phyloP scores from a whole-genome alignment of 1,284 basidiomycete genomes.

The Apiotrichum brassicae region DNA sequence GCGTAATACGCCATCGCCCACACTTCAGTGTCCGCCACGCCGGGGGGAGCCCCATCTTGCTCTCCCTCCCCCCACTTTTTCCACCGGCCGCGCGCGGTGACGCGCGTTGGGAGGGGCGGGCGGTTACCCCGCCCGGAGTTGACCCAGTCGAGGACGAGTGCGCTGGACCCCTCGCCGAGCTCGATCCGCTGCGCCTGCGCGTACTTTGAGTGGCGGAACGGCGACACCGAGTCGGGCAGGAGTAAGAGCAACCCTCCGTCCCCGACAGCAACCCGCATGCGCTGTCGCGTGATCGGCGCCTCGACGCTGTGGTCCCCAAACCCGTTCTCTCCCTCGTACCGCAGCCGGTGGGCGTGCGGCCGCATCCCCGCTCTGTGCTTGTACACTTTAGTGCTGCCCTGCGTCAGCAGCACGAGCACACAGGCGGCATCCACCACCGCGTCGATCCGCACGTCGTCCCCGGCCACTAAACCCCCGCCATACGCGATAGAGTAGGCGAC shows the following conservation, averaged over 20 bases:
- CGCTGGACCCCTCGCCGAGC: conserved; percentile 50
- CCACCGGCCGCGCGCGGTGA: not conserved
- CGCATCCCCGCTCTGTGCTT: conserved; percentile 58
- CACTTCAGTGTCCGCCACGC: conserved; percentile 58
- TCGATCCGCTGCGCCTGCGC: conserved; percentile 69
- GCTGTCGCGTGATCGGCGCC: conserved; percentile 31
- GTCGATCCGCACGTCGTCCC: conserved; percentile 65
- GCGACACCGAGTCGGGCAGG: conserved; percentile 88
- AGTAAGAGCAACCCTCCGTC: conserved; percentile 60
- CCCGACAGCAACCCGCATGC: conserved; percentile 55
- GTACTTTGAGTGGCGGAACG: conserved; percentile 76
- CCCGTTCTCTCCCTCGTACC: not conserved
- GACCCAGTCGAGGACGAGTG: conserved; percentile 79
- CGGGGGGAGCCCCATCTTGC: not conserved
- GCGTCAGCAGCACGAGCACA: conserved; percentile 35
- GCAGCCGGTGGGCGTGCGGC: conserved; percentile 22
- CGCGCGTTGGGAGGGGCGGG: not conserved
- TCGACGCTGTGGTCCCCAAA: conserved; percentile 15
- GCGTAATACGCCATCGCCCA: conserved; percentile 84
- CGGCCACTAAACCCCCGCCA: conserved; percentile 87
- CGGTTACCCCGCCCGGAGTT: conserved; percentile 64
- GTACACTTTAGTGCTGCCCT: conserved; percentile 94
- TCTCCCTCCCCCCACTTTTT: not conserved
- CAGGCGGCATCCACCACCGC: conserved; percentile 55
- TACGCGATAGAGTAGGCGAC: conserved; percentile 79